These are phyloP conservation scores for Tetrapisispora arboricola DNA, from an alignment of 805 yeast genomes.

Conservation along the genomic window DNA sequence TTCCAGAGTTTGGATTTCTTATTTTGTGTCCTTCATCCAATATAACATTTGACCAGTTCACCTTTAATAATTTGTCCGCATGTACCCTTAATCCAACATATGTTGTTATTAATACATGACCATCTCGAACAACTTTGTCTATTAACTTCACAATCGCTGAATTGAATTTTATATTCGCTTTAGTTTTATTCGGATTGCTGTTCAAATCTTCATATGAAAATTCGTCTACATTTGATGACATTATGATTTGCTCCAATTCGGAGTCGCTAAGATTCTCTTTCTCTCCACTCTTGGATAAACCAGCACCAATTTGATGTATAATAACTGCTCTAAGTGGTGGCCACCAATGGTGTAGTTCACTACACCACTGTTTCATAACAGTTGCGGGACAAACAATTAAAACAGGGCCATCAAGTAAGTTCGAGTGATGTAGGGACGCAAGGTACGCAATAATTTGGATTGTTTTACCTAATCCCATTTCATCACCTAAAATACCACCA, in stretches of 20 bases:
- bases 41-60: slow-evolving; percentile 82
- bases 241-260: slow-evolving; percentile 41
- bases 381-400: slow-evolving; percentile 94
- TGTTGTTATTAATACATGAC: slow-evolving; percentile 84
- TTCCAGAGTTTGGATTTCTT: slow-evolving; percentile 85
- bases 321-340: slow-evolving; percentile 83
- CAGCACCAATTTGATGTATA: slow-evolving; percentile 85
- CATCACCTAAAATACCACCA: slow-evolving; percentile 96
- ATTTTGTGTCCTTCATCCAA: slow-evolving; percentile 96
- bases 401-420: slow-evolving; percentile 63
- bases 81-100: slow-evolving; percentile 77
- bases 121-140: slow-evolving; percentile 50
- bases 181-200: slow-evolving; percentile 17
- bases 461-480: slow-evolving; percentile 96
- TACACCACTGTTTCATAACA: slow-evolving; percentile 93
- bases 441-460: slow-evolving; percentile 84
- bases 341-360: slow-evolving; percentile 96
- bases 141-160: slow-evolving; percentile 23
- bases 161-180: slow-evolving; percentile 24
- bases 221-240: slow-evolving; percentile 31
- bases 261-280: slow-evolving; percentile 30
- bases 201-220: slow-evolving; percentile 34
- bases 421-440: slow-evolving; percentile 83
- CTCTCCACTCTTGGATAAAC: slow-evolving; percentile 41
- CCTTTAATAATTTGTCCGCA: slow-evolving; percentile 49